Base-by-base conservation (phyloP, 495 filamentous ascomycete species). In the Daldinia vernicosa region DNA sequence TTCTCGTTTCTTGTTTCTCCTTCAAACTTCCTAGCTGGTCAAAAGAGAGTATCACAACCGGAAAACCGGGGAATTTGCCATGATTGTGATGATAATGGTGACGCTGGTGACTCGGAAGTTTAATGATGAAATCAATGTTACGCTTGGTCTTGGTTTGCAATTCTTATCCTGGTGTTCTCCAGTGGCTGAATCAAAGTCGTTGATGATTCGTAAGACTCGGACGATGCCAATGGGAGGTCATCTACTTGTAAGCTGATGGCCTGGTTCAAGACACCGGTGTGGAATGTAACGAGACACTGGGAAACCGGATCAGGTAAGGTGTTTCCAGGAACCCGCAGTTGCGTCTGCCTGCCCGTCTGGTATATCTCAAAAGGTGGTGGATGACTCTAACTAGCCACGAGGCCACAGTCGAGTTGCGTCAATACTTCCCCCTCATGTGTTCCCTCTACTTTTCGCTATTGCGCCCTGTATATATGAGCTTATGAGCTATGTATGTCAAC, bases 321-420 rank as follows among this genome's bases (percentile, higher is more conserved):
- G 59, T 50, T 24, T 50, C 55, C 69, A 72, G 64, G 64, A 72
- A 69, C 70, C 65, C 65, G 55, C 65, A 62, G 60, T 37, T 69
- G 65, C 60, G 60, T 62, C 53, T 71, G 56, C 52, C 56, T 59
- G 35, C 54, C 39, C 28, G 52, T 58, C 54, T 15, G 26, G 24
- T 54, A 67, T 53, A 56, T 67, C 45, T 66, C 62, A 64, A 62
- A 57, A 54, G 40, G 55, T 60, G 27, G 55, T 58, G 61, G 40
- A 66, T 73, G 70, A 73, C 70, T 69, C 61, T 45, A 54, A 35
- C 54, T 33, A 69, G 43, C 66, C 65, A 66, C 70, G 70, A 73
- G 70, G 70, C 52, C 66, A 61, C 57, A 32, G 40, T 39, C 32
- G 51, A 68, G 56, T 50, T 68, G 60, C 59, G 65, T 57, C 55